Percentiles rank a stretch among this genome's conserved stretches.
phyloP scores from a whole-genome alignment of 2,329 filamentous ascomycete genomes.

The Torrubiella hemipterigena region DNA sequence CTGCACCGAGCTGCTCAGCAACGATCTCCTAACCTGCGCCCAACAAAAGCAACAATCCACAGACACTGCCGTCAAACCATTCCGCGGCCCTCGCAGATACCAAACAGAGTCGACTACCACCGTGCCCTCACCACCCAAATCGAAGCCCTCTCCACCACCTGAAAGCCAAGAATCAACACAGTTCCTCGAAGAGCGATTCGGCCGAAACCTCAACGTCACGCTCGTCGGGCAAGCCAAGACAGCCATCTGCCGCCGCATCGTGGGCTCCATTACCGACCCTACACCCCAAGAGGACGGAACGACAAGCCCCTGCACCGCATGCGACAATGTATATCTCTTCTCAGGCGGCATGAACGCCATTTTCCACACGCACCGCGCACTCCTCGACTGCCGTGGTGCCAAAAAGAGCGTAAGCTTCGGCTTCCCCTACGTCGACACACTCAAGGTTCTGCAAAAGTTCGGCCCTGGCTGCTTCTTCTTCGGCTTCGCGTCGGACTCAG shows the following conservation, averaged over 20 bases:
- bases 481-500: conserved; percentile 62
- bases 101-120: conserved; percentile 43
- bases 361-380: conserved; percentile 69
- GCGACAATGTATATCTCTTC: conserved; percentile 81
- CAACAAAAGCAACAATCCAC: conserved; percentile 12
- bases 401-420: conserved; percentile 80
- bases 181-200: conserved; percentile 91
- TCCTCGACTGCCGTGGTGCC: conserved; percentile 52
- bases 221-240: conserved; percentile 73
- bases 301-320: conserved; percentile 54
- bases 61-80: conserved; percentile 22
- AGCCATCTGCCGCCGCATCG: conserved; percentile 78
- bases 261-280: conserved; percentile 67
- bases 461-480: conserved; percentile 84
- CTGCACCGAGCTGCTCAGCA: conserved; percentile 61
- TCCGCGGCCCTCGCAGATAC: conserved; percentile 71
- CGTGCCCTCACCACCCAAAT: conserved; percentile 12
- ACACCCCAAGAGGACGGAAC: conserved; percentile 33
- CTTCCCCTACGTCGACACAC: conserved; percentile 95
- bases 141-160: conserved; percentile 13
- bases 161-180: conserved; percentile 55
- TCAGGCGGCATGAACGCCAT: conserved; percentile 93
- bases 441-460: conserved; percentile 92
- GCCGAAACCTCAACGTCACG: conserved; percentile 73
- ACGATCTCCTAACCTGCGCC: conserved; percentile 37